Conservation (phyloP, 169 alveolate species). For the Amoebophrya sp. region DNA sequence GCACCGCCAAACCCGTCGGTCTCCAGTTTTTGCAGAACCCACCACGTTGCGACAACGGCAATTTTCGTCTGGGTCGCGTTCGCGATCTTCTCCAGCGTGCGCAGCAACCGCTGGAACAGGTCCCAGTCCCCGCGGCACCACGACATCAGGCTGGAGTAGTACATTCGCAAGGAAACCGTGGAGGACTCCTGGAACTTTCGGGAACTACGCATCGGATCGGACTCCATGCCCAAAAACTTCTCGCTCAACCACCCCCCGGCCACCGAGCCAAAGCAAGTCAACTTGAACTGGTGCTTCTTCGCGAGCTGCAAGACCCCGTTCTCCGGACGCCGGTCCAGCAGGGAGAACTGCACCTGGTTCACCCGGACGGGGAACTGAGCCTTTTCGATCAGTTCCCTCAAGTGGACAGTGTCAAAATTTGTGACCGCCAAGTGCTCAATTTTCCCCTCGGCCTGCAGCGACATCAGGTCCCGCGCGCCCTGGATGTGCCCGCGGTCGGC, state of each 20-base stretch:
- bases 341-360: conserved; percentile 23
- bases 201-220: background rate
- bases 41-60: background rate
- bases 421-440: background rate
- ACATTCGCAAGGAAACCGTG: background rate
- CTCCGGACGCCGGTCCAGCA: conserved; percentile 2
- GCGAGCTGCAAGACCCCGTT: background rate
- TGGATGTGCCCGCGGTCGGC: background rate
- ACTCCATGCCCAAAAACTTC: background rate
- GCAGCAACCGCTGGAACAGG: background rate
- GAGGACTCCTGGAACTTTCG: background rate
- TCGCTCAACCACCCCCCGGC: conserved; percentile 12
- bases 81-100: background rate
- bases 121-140: background rate
- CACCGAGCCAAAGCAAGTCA: background rate
- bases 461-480: background rate
- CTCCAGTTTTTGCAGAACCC: conserved; percentile 11
- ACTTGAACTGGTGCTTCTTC: background rate
- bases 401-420: background rate
- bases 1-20: background rate
- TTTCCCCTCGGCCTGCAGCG: background rate
- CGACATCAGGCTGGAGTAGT: background rate
- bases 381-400: background rate
- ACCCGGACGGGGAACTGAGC: background rate
- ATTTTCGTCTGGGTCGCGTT: background rate